Percentiles rank a stretch among this genome's conserved stretches.
Conservation (phyloP, 192 early-diverging fungal species). For the Spinellus fusiger region DNA sequence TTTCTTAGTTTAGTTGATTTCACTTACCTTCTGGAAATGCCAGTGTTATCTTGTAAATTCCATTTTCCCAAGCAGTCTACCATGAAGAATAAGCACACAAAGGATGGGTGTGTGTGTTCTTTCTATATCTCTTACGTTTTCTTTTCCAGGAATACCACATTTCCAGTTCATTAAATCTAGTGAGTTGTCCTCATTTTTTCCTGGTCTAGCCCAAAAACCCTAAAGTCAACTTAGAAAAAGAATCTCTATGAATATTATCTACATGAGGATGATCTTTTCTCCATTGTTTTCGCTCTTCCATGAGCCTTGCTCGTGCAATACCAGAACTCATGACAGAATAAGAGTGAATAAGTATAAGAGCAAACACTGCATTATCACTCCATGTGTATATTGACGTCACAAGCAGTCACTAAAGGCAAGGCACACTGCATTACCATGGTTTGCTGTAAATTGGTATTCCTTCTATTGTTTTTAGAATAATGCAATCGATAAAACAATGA, state of each 20-base stretch:
- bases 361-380: no score
- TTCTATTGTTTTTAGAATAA: no score
- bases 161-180: slow-evolving; percentile 85
- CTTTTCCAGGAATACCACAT: slow-evolving; percentile 50
- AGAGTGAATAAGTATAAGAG: no score
- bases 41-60: slow-evolving; percentile 78
- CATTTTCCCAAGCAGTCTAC: slow-evolving; percentile 84
- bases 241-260: no score
- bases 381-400: no score
- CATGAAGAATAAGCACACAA: neutral
- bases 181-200: slow-evolving; percentile 72
- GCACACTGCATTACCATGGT: no score
- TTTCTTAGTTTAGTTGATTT: no score
- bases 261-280: slow-evolving; percentile 86
- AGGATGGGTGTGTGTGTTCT: neutral
- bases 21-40: slow-evolving; percentile 70
- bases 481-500: no score
- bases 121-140: slow-evolving; percentile 30
- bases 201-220: slow-evolving; percentile 91
- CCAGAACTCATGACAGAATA: slow-evolving; percentile 34
- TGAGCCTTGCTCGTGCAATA: slow-evolving; percentile 25
- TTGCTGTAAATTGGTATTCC: no score
- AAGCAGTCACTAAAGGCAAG: no score
- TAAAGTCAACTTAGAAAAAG: slow-evolving; percentile 42
- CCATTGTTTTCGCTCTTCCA: slow-evolving; percentile 97